These are phyloP conservation scores for Kazachstania bromeliacearum DNA, from an alignment of 805 yeast species.

Conservation along the genomic window DNA sequence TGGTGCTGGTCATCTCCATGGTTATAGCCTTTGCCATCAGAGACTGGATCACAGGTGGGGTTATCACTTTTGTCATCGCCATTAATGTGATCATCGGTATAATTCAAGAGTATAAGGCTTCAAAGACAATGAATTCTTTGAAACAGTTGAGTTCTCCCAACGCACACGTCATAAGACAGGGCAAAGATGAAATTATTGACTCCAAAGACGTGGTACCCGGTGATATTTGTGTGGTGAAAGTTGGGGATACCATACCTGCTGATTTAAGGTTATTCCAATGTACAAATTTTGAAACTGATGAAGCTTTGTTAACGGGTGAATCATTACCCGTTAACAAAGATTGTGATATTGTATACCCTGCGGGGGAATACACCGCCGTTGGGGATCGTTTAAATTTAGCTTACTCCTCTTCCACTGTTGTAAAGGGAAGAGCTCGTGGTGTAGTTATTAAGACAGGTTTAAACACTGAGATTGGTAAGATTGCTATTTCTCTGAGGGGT, in stretches of 20 bases:
- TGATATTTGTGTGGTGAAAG: slow-evolving; percentile 76
- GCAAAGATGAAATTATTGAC: slow-evolving; percentile 58
- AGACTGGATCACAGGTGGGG: slow-evolving; percentile 86
- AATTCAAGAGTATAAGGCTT: slow-evolving; percentile 91
- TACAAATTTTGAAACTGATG: slow-evolving; percentile 78
- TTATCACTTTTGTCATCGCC: slow-evolving; percentile 79
- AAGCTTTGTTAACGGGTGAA: slow-evolving; percentile 91
- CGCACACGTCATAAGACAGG: slow-evolving; percentile 79
- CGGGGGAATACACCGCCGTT: slow-evolving; percentile 37
- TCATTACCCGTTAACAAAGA: slow-evolving; percentile 72
- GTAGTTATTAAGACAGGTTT: slow-evolving; percentile 86
- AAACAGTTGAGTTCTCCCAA: slow-evolving; percentile 89
- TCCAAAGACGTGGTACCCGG: slow-evolving; percentile 92
- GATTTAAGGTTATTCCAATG: slow-evolving; percentile 74
- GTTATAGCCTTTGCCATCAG: slow-evolving; percentile 80
- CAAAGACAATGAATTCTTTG: slow-evolving; percentile 86
- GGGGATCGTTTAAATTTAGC: slow-evolving; percentile 71
- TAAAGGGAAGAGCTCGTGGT: slow-evolving; percentile 91
- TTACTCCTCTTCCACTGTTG: slow-evolving; percentile 91
- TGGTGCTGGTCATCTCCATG: slow-evolving; percentile 83
- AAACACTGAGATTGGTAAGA: slow-evolving; percentile 88
- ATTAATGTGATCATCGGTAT: slow-evolving; percentile 94
- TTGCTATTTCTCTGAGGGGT: slow-evolving; percentile 67
- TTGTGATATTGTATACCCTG: slow-evolving; percentile 33
- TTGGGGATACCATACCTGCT: slow-evolving; percentile 96